Conservation (phyloP, 2,329 filamentous ascomycete species). For the Graphium sp. region DNA sequence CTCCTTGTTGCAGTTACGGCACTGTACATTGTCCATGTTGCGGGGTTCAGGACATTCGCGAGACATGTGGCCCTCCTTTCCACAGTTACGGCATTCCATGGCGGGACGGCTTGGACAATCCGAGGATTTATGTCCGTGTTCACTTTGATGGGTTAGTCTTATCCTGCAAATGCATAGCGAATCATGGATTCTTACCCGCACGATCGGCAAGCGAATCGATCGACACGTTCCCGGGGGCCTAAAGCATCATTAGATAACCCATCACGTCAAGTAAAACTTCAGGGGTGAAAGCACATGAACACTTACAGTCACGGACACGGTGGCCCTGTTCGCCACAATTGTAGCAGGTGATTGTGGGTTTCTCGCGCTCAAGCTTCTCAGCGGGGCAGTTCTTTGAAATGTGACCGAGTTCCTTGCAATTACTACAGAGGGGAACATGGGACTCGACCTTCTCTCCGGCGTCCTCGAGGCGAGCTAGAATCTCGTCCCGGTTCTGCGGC, state of each 20-base stretch:
- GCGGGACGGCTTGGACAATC: constrained; percentile 47
- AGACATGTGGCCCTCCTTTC: constrained; percentile 42
- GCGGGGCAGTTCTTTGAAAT: constrained; percentile 39
- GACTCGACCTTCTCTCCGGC: constrained; percentile 47
- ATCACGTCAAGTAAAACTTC: neutral
- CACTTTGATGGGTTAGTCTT: constrained; percentile 12
- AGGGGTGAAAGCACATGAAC: constrained; percentile 16
- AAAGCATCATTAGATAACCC: too few species aligned
- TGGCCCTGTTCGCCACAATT: constrained; percentile 50
- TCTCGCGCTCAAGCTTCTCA: constrained; percentile 30
- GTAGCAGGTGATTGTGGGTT: constrained; percentile 37
- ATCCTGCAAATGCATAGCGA: constrained; percentile 1
- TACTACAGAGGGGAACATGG: constrained; percentile 41
- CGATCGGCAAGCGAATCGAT: constrained; percentile 52
- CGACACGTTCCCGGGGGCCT: constrained; percentile 43
- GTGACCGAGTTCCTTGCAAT: constrained; percentile 51
- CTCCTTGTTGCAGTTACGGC: constrained; percentile 43
- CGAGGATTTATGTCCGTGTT: constrained; percentile 35
- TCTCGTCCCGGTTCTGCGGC: constrained; percentile 41
- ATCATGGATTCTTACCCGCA: constrained; percentile 29
- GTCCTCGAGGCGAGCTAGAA: constrained; percentile 44
- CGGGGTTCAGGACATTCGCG: constrained; percentile 41
- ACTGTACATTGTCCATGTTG: constrained; percentile 45
- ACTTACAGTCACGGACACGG: constrained; percentile 51
- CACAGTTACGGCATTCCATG: constrained; percentile 42